Evolutionary conservation across 441 rosid genomes (phyloP), one percentile per base, ranked within the genome.

Genomic region (Pelargonium australe): DNA sequence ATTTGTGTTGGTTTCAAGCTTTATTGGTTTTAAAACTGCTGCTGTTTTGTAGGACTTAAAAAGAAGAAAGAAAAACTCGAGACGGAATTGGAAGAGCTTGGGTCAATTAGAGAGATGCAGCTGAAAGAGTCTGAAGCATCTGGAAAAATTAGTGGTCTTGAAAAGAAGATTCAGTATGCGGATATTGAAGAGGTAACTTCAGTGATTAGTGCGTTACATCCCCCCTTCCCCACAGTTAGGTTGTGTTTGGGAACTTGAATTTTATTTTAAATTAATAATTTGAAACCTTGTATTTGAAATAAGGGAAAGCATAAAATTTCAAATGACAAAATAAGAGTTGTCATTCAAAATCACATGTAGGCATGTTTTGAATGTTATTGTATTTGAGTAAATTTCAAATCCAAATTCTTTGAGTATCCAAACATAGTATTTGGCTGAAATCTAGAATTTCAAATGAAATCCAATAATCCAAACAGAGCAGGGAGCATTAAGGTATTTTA

Each of bases 161-260:
- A 95, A 75, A 90, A 92, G 84, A 95, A 89, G 92, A 86, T 87
- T 76, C 98, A 90, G 80, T 95, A 95, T 83, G 98, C 96, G 51
- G 95, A 89, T 41, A 95, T 95, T 76, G 99, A 95, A 86, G 88
- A 88, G 98, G 99, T 89, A 76, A 75, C 68, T 45, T 34, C 19
- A 17, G 25, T 45, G 6, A 11, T 25, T 58, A 19, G 34, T 62
- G 65, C 28, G 11, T 28, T 62, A 37, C 65, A 62, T 16, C 13
- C 5, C 41, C 41, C 41, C 12, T 28, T 62, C 17, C 41, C 7
- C 41, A 37, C 7, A 37, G 41, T 37, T 37, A 3, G 0, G 41
- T 37, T 37, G 41, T 37, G 41, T 37, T 37, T 5, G 41, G 41
- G 41, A 37, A 37, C 41, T 37, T 34, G 40, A 34, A 34, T 5